Evolutionary conservation across 208 protist genomes (phyloP).

Genomic region (Leishmania major): DNA sequence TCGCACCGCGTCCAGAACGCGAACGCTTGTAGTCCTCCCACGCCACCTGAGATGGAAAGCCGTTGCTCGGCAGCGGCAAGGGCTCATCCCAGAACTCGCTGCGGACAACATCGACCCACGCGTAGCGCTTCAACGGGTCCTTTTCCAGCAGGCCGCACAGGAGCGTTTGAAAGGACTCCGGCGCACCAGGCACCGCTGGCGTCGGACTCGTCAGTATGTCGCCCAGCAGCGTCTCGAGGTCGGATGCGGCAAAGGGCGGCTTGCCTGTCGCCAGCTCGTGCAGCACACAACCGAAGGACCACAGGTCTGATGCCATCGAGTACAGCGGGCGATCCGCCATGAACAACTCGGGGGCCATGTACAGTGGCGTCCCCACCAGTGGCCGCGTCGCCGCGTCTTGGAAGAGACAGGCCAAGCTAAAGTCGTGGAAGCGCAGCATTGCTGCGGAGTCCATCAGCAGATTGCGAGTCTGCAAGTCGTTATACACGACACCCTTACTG

Average conservation of each 20-base stretch:
- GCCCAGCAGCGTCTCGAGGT: slow-evolving; percentile 91
- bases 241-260: slow-evolving; percentile 94
- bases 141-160: slow-evolving; percentile 78
- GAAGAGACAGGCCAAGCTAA: slow-evolving; percentile 84
- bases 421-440: slow-evolving; percentile 93
- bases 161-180: slow-evolving; percentile 70
- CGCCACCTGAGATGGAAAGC: slow-evolving; percentile 58
- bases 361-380: slow-evolving; percentile 85
- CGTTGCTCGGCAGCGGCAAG: slow-evolving; percentile 26
- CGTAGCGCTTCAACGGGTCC: slow-evolving; percentile 73
- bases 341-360: slow-evolving; percentile 96
- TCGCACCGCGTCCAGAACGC: slow-evolving; percentile 4
- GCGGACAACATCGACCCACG: slow-evolving; percentile 78
- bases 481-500: slow-evolving; percentile 88
- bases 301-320: slow-evolving; percentile 93
- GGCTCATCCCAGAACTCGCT: slow-evolving; percentile 85
- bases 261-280: slow-evolving; percentile 89
- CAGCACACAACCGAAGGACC: slow-evolving; percentile 94
- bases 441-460: slow-evolving; percentile 92
- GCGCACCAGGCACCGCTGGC: slow-evolving; percentile 36
- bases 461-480: slow-evolving; percentile 93
- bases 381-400: slow-evolving; percentile 26
- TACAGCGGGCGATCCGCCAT: slow-evolving; percentile 49
- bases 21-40: slow-evolving; percentile 59
- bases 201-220: slow-evolving; percentile 75